A percentile compares a stretch with the other conserved stretches of the same genome.
These are phyloP conservation scores for Spathaspora boniae DNA, from an alignment of 805 yeast genomes.

Conservation along the genomic window DNA sequence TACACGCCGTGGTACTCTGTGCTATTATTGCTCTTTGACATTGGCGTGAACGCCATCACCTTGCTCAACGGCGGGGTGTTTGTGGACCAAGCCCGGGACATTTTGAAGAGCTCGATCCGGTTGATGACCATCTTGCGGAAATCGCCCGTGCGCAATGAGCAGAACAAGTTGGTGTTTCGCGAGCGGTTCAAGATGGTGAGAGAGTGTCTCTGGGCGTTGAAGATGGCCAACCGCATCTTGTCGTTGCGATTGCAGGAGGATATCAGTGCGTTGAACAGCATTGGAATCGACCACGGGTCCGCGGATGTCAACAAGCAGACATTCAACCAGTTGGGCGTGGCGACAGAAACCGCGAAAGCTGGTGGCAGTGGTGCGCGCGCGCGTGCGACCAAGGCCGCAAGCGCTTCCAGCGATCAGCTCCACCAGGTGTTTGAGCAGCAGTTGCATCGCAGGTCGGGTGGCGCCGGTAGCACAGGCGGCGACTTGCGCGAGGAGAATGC, in stretches of 20 bases:
- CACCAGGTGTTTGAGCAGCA: constrained; percentile 17
- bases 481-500: background rate
- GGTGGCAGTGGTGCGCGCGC: background rate
- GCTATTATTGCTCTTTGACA: constrained; percentile 42
- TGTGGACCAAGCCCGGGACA: constrained; percentile 19
- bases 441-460: constrained; percentile 11
- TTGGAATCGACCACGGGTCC: constrained; percentile 55
- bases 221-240: constrained; percentile 50
- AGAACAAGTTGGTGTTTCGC: constrained; percentile 27
- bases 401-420: constrained; percentile 14
- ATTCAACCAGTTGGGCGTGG: constrained; percentile 45
- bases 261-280: constrained; percentile 27
- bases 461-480: background rate
- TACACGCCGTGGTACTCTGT: constrained; percentile 53
- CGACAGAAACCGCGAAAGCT: constrained; percentile 1
- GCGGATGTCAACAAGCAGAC: constrained; percentile 45
- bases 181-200: constrained; percentile 49
- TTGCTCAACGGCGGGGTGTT: constrained; percentile 42
- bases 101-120: constrained; percentile 21
- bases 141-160: constrained; percentile 27
- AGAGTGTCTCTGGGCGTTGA: constrained; percentile 62
- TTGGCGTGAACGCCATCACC: constrained; percentile 40
- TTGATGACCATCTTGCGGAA: constrained; percentile 21
- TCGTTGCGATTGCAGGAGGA: constrained; percentile 43
- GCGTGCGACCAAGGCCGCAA: background rate